Conservation (phyloP, 1,284 basidiomycete species). For the Apiotrichum domesticum region DNA sequence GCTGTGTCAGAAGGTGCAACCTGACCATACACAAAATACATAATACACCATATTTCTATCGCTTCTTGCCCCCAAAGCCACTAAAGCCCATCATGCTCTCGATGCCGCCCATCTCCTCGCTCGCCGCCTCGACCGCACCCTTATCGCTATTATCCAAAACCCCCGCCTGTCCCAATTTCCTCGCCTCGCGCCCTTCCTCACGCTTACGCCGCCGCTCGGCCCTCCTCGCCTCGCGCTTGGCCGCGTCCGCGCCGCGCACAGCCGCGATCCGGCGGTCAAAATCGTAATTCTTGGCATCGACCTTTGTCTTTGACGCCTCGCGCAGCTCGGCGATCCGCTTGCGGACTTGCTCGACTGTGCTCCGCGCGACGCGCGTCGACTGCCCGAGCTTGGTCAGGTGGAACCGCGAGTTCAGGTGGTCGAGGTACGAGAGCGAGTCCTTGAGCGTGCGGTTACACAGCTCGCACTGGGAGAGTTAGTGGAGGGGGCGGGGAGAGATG, state of each 20-base stretch:
- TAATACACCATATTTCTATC: not conserved
- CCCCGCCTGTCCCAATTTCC: constrained; percentile 24
- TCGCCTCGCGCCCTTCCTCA: constrained; percentile 31
- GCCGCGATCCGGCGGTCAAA: constrained; percentile 83
- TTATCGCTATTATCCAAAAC: constrained; percentile 10
- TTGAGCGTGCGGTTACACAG: constrained; percentile 85
- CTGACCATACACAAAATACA: too few relatives aligned
- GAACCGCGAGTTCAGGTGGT: constrained; percentile 89
- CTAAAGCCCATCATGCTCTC: constrained; percentile 86
- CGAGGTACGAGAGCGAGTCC: constrained; percentile 86
- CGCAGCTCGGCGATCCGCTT: constrained; percentile 80
- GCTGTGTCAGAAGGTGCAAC: too few relatives aligned
- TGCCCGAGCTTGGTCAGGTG: constrained; percentile 84
- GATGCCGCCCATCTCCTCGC: constrained; percentile 54
- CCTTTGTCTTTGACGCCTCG: constrained; percentile 71
- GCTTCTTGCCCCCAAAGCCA: constrained; percentile 59
- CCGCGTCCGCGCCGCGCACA: constrained; percentile 58
- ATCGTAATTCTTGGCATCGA: constrained; percentile 79
- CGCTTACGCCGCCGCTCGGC: constrained; percentile 51
- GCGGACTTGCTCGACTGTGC: constrained; percentile 85
- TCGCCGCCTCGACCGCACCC: constrained; percentile 14
- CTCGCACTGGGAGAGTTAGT: constrained; percentile 56
- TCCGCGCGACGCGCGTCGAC: constrained; percentile 82
- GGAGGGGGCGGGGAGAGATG: not conserved
- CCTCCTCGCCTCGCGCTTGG: constrained; percentile 54